Percentiles rank a stretch among this genome's conserved stretches.
Conservation (phyloP, 1,284 basidiomycete genomes). For the Tremellales sp. region DNA sequence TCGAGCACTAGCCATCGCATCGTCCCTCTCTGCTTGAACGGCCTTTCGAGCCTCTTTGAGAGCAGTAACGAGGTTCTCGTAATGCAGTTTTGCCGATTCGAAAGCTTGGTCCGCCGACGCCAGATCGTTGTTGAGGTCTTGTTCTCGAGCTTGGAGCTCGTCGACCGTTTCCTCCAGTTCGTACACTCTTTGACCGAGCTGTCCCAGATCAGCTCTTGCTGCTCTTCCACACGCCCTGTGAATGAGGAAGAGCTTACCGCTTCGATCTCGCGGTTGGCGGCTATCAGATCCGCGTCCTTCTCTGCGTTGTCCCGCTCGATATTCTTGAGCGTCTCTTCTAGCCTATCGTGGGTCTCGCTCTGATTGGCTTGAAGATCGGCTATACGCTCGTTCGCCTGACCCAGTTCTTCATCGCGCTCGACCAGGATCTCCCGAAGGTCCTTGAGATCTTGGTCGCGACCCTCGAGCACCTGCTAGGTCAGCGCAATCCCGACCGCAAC, state of each 20-base stretch:
- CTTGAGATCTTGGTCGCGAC: constrained; percentile 38
- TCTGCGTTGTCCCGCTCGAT: constrained; percentile 44
- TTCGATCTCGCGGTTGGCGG: constrained; percentile 68
- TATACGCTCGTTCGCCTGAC: constrained; percentile 28
- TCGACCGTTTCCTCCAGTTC: constrained; percentile 57
- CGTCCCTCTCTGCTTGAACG: constrained; percentile 55
- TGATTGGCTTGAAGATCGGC: constrained; percentile 39
- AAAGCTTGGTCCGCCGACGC: constrained; percentile 57
- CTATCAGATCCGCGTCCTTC: constrained; percentile 46
- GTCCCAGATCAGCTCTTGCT: constrained; percentile 1
- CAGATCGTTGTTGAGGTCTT: constrained; percentile 53
- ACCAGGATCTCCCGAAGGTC: constrained; percentile 30
- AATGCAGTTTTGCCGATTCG: constrained; percentile 62
- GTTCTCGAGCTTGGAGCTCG: constrained; percentile 56
- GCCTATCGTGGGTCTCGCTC: constrained; percentile 40
- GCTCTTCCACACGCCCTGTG: background rate
- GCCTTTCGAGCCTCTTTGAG: constrained; percentile 65
- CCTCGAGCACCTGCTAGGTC: constrained; percentile 25
- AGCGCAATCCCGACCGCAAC: no score
- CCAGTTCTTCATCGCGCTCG: constrained; percentile 38
- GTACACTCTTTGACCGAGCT: constrained; percentile 45
- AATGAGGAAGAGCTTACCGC: constrained; percentile 44
- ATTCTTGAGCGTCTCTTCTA: constrained; percentile 41
- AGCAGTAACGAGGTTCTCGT: constrained; percentile 65
- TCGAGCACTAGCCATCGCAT: constrained; percentile 64